Evolutionary conservation across 108 stramenopile genomes (phyloP), one percentile per base, ranked within the genome.

Genomic region (Cylindrotheca closterium): DNA sequence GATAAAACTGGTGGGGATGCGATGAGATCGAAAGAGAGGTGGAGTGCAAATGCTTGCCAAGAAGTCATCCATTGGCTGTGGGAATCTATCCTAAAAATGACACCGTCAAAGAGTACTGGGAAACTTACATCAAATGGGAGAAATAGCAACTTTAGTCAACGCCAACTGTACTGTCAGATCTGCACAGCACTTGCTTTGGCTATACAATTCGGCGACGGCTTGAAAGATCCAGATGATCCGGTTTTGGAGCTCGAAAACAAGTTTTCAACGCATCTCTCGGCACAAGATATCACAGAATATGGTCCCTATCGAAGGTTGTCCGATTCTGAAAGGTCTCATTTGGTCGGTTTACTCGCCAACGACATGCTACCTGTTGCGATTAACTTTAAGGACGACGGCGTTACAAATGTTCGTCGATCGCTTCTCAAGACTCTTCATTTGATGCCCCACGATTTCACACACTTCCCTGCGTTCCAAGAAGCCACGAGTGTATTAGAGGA

Each of bases 371-470:
- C 86, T 21, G 65, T 73, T 4, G 86, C 91, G 18, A 53, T 92
- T 53, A 81, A 81, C 42, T 87, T 89, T 79, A 86, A 87, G 51
- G 80, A 85, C 29, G 91, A 92, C 66, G 73, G 85, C 42, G 88
- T 89, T 7, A 79, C 79, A 4, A 92, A 92, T 56, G 91, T 92
- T 52, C 84, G 91, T 33, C 50, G 89, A 37, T 84, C 86, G 17
- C 65, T 92, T 25, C 70, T 82, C 51, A 92, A 89, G 53, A 65
- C 74, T 49, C 73, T 92, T 12, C 82, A 83, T 62, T 47, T 87
- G 31, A 77, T 92, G 71, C 88, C 91, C 4, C 21, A 53, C 12
- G 85, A 87, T 58, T 68, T 92, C 30, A 71, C 74, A 0, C 22
- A 65, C 32, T 50, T 73, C 49, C 61, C 79, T 32, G 62, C 67